Percentiles rank a stretch among this genome's conserved stretches.
These are phyloP conservation scores for Diospyros kaki DNA, from an alignment of 148 eudicot species.

Conservation along the genomic window DNA sequence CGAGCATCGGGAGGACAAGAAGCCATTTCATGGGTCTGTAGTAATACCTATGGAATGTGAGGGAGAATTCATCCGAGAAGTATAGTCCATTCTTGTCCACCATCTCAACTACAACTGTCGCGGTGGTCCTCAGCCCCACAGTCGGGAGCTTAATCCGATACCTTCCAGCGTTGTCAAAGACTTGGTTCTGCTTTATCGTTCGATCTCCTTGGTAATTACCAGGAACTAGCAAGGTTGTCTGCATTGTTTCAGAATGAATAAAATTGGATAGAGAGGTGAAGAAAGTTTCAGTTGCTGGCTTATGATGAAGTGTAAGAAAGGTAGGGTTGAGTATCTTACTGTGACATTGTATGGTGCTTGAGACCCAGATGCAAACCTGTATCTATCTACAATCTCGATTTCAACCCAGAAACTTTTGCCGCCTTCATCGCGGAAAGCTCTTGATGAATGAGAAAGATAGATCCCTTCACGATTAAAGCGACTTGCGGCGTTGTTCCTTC, in stretches of 20 bases:
- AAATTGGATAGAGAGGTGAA: background rate
- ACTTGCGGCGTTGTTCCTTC: constrained; percentile 73
- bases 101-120: constrained; percentile 90
- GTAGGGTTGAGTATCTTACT: constrained; percentile 36
- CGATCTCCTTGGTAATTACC: constrained; percentile 96
- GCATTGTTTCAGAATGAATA: constrained; percentile 15
- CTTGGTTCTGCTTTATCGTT: constrained; percentile 65
- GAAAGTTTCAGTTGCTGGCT: background rate
- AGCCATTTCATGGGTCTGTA: constrained; percentile 94
- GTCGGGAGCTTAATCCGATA: constrained; percentile 85
- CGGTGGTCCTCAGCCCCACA: constrained; percentile 82
- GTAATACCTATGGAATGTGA: constrained; percentile 89
- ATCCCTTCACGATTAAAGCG: constrained; percentile 82
- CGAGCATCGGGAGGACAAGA: constrained; percentile 89
- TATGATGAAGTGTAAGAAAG: background rate
- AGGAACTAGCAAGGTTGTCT: constrained; percentile 82
- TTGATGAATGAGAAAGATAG: constrained; percentile 66
- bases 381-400: constrained; percentile 77
- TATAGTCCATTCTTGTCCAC: constrained; percentile 66
- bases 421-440: constrained; percentile 94
- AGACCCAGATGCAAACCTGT: constrained; percentile 81
- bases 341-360: constrained; percentile 97
- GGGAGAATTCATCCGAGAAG: constrained; percentile 87
- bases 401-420: constrained; percentile 93
- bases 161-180: constrained; percentile 56